A percentile compares a stretch with the other conserved stretches of the same genome.
Conservation (phyloP, 805 yeast species). For the Candida broadrunensis region DNA sequence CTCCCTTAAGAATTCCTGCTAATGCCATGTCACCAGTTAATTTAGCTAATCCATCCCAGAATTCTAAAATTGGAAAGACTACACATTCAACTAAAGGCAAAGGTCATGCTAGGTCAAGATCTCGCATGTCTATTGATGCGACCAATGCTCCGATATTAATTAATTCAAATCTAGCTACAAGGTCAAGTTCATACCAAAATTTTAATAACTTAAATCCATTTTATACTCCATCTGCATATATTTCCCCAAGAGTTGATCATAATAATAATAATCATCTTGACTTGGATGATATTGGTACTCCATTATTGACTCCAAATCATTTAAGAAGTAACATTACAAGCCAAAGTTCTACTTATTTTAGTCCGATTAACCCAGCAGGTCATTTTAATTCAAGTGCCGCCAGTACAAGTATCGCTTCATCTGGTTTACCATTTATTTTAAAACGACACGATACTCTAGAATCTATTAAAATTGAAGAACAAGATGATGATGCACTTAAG, state of each 20-base stretch:
- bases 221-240: constrained; percentile 25
- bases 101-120: constrained; percentile 40
- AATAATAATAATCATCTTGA: constrained; percentile 12
- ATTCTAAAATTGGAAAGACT: constrained; percentile 31
- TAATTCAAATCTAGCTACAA: constrained; percentile 5
- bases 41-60: constrained; percentile 9
- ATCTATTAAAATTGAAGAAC: constrained; percentile 33
- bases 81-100: constrained; percentile 25
- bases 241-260: constrained; percentile 20
- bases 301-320: constrained; percentile 17
- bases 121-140: constrained; percentile 37
- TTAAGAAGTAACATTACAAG: background rate
- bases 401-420: constrained; percentile 5
- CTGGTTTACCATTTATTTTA: constrained; percentile 10
- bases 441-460: constrained; percentile 27
- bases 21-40: constrained; percentile 19
- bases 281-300: constrained; percentile 20
- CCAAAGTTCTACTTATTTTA: constrained; percentile 8
- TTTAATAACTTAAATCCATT: constrained; percentile 29
- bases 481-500: constrained; percentile 42
- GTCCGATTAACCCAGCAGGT: constrained; percentile 11
- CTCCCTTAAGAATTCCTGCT: constrained; percentile 27
- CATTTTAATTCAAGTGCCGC: constrained; percentile 3
- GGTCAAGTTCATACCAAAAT: constrained; percentile 5
- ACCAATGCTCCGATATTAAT: constrained; percentile 8